Evolutionary conservation across 192 early-diverging fungal species (phyloP), one percentile per base, ranked within the genome.

Genomic region (Endogone sp.): DNA sequence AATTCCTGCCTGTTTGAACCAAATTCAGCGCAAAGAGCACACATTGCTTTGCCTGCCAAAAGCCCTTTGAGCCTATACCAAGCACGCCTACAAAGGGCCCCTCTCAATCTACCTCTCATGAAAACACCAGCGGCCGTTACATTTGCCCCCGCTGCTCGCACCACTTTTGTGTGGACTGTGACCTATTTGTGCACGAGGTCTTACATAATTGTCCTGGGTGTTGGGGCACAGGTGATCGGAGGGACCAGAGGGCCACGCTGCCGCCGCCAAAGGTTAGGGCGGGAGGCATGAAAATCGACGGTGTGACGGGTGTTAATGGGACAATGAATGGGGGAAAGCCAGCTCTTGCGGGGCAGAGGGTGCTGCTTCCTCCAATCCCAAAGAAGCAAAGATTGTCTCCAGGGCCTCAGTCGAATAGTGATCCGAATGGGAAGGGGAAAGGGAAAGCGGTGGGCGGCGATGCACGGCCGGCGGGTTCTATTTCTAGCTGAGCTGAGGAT

Each of bases 131-230:
- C 24, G 82, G 84, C 37, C 78, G 89, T 22, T 94, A 87, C 71
- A 79, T 86, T 31, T 98, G 96, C 76, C 84, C 84, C 20, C 79
- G 85, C 23, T 98, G 96, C 73, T 73, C 81, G 29, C 74, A 94
- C 27, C 79, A 83, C 30, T 97, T 92, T 73, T 98, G 96, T 70
- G 71, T 89, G 27, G 96, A 98, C 29, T 98, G 96, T 76, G 96
- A 98, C 77, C 64, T 93, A 2, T 98, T 91, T 81, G 83, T 94
- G 25, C 96, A 98, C 71, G 95, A 98, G 70, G 90, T 91, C 21
- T 79, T 98, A 29, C 93, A 95, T 68, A 95, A 93, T 71, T 98
- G 96, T 76, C 90, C 91, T 0, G 89, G 89, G 26, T 93, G 92
- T 29, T 74, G 82, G 71, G 75, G 37, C 37, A 49, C 37, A 16